Evolutionary conservation across 768 basidiomycete genomes (phyloP).

Genomic region (Lactarius hatsudake): DNA sequence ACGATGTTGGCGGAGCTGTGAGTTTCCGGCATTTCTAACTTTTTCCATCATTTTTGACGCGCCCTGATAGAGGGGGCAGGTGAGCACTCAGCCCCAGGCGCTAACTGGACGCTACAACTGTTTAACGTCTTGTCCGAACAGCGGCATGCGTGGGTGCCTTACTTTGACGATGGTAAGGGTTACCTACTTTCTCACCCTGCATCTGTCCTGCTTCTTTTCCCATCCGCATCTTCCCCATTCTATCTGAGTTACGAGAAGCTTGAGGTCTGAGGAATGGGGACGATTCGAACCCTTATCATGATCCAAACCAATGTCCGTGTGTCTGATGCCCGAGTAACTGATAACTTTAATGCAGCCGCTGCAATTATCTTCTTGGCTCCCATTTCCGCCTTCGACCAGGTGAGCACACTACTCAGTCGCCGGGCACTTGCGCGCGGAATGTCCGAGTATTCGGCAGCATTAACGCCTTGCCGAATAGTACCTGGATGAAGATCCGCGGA

Average conservation of each 20-base stretch:
- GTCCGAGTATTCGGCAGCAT: slow-evolving; percentile 42
- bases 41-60: slow-evolving; percentile 16
- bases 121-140: slow-evolving; percentile 31
- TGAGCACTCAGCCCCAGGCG: slow-evolving; percentile 4
- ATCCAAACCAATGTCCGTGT: slow-evolving; percentile 2
- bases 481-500: slow-evolving; percentile 81
- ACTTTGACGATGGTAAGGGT: slow-evolving; percentile 64
- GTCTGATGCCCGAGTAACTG: slow-evolving; percentile 4
- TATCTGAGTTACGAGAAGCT: slow-evolving; percentile 1
- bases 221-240: slow-evolving; percentile 53
- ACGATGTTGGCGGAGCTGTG: slow-evolving; percentile 82
- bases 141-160: slow-evolving; percentile 81
- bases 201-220: slow-evolving; percentile 55
- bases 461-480: slow-evolving; percentile 46
- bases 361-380: slow-evolving; percentile 87
- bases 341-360: slow-evolving; percentile 47
- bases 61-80: slow-evolving; percentile 26
- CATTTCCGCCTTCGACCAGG: slow-evolving; percentile 86
- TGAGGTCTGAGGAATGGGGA: background rate
- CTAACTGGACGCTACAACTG: background rate
- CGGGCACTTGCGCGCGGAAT: background rate
- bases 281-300: slow-evolving; percentile 4
- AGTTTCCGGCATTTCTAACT: slow-evolving; percentile 32
- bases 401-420: slow-evolving; percentile 31
- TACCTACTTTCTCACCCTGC: slow-evolving; percentile 21